Evolutionary conservation across 2,329 filamentous ascomycete genomes (phyloP).

Genomic region (Harringtonia lauricola): DNA sequence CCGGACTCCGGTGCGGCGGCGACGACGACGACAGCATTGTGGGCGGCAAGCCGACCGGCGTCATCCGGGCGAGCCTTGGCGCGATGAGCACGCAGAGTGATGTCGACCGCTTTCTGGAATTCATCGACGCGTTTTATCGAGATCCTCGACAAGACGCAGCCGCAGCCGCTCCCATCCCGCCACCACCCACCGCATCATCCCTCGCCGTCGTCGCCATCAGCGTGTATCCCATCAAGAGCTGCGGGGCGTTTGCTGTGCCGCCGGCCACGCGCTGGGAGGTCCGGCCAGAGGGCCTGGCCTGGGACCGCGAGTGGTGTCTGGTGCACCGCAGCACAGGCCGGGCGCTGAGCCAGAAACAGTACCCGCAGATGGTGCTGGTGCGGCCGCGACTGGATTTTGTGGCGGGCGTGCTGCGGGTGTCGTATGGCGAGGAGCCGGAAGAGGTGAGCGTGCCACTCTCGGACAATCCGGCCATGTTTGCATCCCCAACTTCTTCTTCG

Average conservation of each 20-base stretch:
- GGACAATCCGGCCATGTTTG: conserved; percentile 49
- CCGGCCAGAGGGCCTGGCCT: conserved; percentile 70
- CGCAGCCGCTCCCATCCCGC: background rate
- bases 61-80: conserved; percentile 76
- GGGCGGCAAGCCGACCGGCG: conserved; percentile 75
- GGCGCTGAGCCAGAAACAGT: conserved; percentile 78
- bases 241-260: conserved; percentile 66
- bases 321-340: conserved; percentile 77
- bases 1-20: conserved; percentile 73
- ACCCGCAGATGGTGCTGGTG: conserved; percentile 79
- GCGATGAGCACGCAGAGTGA: conserved; percentile 79
- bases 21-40: conserved; percentile 70
- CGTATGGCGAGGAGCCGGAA: conserved; percentile 29
- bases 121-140: conserved; percentile 59
- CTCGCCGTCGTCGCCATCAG: conserved; percentile 33
- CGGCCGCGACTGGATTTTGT: conserved; percentile 63
- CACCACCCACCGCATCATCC: background rate
- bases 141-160: conserved; percentile 10
- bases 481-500: conserved; percentile 8
- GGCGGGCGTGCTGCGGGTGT: conserved; percentile 52
- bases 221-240: conserved; percentile 92
- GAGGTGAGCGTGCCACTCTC: conserved; percentile 52
- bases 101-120: conserved; percentile 58
- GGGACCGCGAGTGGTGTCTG: conserved; percentile 96
- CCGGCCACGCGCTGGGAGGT: conserved; percentile 59